Conservation (phyloP, 2,329 filamentous ascomycete species). For the Colletotrichum navitas region DNA sequence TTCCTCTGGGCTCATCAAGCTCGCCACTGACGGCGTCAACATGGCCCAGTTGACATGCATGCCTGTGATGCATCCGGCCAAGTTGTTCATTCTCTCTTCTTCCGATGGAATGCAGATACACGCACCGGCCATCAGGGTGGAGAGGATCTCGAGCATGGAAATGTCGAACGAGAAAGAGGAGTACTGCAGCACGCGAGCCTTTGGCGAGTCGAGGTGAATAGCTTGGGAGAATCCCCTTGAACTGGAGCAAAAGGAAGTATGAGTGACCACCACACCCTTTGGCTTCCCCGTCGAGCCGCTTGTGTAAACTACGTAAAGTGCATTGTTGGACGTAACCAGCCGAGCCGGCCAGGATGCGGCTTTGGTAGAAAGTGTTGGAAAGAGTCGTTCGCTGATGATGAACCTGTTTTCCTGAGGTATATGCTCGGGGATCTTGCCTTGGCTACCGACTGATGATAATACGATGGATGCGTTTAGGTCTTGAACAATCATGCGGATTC, state of each 20-base stretch:
- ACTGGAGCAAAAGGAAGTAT: conserved; percentile 19
- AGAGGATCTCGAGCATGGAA: conserved; percentile 54
- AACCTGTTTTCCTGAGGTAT: not conserved
- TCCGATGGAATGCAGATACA: conserved; percentile 55
- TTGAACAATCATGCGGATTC: conserved; percentile 23
- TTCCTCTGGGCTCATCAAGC: conserved; percentile 25
- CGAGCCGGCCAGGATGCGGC: rapidly evolving
- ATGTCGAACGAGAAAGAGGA: conserved; percentile 58
- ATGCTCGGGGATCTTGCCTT: not conserved
- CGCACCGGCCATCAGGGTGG: conserved; percentile 51
- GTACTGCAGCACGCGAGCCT: conserved; percentile 52
- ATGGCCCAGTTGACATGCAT: conserved; percentile 34
- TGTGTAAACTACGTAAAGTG: conserved; percentile 26
- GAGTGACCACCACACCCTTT: conserved; percentile 33
- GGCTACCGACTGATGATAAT: not conserved
- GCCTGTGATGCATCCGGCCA: conserved; percentile 3
- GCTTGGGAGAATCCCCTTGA: conserved; percentile 17
- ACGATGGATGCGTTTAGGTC: conserved; percentile 19
- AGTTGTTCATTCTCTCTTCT: conserved; percentile 51
- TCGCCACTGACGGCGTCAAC: conserved; percentile 39
- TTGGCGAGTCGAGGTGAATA: conserved; percentile 10
- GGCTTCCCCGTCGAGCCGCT: conserved; percentile 37
- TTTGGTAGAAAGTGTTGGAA: not conserved
- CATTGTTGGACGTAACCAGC: not conserved
- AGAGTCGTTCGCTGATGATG: not conserved